Conservation (phyloP, 2,329 filamentous ascomycete species). For the Pyrenophora tritici-repentis region DNA sequence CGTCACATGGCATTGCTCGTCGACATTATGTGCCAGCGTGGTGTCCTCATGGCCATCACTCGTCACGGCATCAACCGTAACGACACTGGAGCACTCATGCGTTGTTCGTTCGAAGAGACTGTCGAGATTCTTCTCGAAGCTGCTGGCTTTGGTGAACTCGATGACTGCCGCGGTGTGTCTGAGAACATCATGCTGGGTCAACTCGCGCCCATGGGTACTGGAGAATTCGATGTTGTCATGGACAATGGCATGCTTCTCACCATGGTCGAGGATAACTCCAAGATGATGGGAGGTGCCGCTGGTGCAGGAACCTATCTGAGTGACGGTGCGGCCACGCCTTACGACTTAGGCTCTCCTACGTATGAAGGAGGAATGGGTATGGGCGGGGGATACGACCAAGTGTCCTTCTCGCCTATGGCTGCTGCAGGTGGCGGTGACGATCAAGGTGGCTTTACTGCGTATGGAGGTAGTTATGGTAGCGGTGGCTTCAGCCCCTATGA, state of each 20-base stretch:
- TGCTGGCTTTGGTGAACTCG: constrained; percentile 89
- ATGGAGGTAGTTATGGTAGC: constrained; percentile 67
- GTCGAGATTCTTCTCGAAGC: constrained; percentile 98
- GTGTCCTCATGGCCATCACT: constrained; percentile 92
- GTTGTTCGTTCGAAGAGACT: constrained; percentile 99
- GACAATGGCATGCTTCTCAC: constrained; percentile 96
- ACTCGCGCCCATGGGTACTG: constrained; percentile 94
- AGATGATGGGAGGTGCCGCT: constrained; percentile 66
- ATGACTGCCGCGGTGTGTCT: constrained; percentile 96
- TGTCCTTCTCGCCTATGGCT: constrained; percentile 75
- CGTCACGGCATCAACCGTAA: constrained; percentile 98
- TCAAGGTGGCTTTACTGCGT: constrained; percentile 62
- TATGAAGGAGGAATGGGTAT: constrained; percentile 67
- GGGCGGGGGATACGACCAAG: constrained; percentile 58
- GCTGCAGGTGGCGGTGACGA: constrained; percentile 64
- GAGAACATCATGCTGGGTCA: constrained; percentile 99
- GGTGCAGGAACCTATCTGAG: constrained; percentile 72
- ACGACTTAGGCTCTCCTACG: constrained; percentile 73
- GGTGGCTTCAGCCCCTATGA: constrained; percentile 71
- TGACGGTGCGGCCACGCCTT: constrained; percentile 89
- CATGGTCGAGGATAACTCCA: constrained; percentile 88
- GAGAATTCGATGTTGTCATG: constrained; percentile 90
- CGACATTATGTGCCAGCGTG: constrained; percentile 97
- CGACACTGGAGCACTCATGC: constrained; percentile 97
- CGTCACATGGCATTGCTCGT: constrained; percentile 93